These are phyloP conservation scores for Colletotrichum liaoningense DNA, from an alignment of 2,329 filamentous ascomycete species.

Conservation along the genomic window DNA sequence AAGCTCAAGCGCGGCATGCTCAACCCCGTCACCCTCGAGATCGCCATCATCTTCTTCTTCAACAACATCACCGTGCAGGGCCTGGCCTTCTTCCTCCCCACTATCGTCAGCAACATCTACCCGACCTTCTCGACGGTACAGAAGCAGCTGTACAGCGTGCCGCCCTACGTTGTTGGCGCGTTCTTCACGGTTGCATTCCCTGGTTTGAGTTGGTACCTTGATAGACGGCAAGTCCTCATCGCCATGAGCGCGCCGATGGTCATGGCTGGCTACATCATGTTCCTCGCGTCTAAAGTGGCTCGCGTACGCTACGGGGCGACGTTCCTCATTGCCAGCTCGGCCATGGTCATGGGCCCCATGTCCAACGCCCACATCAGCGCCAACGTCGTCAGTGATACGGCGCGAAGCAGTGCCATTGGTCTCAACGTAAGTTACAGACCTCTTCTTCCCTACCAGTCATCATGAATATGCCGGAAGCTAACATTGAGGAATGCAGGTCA, in stretches of 20 bases:
- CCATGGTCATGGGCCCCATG: slow-evolving; percentile 73
- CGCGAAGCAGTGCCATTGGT: slow-evolving; percentile 74
- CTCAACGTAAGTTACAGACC: slow-evolving; percentile 52
- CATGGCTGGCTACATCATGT: slow-evolving; percentile 79
- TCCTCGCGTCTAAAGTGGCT: slow-evolving; percentile 65
- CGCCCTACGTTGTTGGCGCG: slow-evolving; percentile 76
- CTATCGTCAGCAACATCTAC: slow-evolving; percentile 77
- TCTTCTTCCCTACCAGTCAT: neutral
- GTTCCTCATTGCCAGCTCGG: slow-evolving; percentile 74
- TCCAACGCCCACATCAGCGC: slow-evolving; percentile 76
- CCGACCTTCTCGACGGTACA: slow-evolving; percentile 65
- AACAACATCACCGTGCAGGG: slow-evolving; percentile 79
- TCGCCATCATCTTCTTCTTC: slow-evolving; percentile 69
- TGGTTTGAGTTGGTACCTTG: slow-evolving; percentile 69
- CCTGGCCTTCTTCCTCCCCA: slow-evolving; percentile 76
- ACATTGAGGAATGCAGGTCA: slow-evolving; percentile 53
- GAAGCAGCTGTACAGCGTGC: slow-evolving; percentile 78
- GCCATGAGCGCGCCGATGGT: slow-evolving; percentile 69
- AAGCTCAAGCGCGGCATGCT: slow-evolving; percentile 73
- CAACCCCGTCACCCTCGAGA: slow-evolving; percentile 69
- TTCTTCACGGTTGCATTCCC: slow-evolving; percentile 74
- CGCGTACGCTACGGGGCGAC: slow-evolving; percentile 75
- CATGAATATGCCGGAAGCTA: neutral
- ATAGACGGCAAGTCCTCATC: slow-evolving; percentile 71
- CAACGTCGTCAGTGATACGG: slow-evolving; percentile 78